Evolutionary conservation across 148 eudicot species (phyloP).

Genomic region (Rhododendron molle): DNA sequence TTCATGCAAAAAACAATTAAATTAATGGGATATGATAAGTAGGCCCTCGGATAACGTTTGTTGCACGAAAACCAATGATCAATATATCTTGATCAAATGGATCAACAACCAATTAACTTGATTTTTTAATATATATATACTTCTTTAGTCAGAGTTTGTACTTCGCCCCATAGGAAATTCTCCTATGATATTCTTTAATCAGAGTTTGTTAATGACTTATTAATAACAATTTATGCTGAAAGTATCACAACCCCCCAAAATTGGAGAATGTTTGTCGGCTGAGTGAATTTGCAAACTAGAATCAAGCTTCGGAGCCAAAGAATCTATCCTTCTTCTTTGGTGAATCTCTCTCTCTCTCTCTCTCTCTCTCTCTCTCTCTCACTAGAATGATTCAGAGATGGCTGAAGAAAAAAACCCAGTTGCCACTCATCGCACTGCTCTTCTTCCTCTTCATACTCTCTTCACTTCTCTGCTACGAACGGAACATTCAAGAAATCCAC

Average conservation of each 20-base stretch:
- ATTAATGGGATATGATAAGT: too few species aligned
- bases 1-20: too few species aligned
- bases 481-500: slow-evolving; percentile 39
- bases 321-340: too few species aligned
- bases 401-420: slow-evolving; percentile 46
- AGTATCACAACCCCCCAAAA: background rate
- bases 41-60: too few species aligned
- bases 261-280: background rate
- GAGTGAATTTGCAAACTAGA: background rate
- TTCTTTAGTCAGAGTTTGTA: too few species aligned
- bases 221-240: background rate
- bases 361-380: slow-evolving; percentile 1
- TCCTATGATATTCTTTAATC: background rate
- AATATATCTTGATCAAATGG: too few species aligned
- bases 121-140: too few species aligned
- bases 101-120: background rate
- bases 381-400: slow-evolving; percentile 42
- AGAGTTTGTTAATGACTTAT: background rate
- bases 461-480: slow-evolving; percentile 52
- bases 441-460: slow-evolving; percentile 52
- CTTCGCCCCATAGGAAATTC: too few species aligned
- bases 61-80: too few species aligned
- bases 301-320: background rate
- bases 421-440: slow-evolving; percentile 45
- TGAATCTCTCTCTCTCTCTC: background rate